A percentile compares a stretch with the other conserved stretches of the same genome.
phyloP scores from a whole-genome alignment of 257 asterid species.

The Ilex aquifolium region DNA sequence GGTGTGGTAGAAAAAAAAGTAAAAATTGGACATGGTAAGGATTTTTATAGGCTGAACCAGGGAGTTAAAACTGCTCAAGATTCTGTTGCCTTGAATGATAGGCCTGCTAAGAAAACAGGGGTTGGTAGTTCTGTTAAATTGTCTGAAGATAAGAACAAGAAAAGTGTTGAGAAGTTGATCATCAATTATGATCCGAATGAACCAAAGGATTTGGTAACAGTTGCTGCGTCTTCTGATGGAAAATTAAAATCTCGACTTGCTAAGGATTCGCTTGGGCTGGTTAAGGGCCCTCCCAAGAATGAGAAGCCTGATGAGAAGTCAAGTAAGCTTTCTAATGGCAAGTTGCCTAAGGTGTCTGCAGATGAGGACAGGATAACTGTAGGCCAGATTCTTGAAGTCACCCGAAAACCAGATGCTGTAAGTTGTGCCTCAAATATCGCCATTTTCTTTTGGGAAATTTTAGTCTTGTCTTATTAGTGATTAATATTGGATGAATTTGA shows the following conservation, averaged over 20 bases:
- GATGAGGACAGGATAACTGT: conserved; percentile 20
- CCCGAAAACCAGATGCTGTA: conserved; percentile 61
- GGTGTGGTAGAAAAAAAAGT: background rate
- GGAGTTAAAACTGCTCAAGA: conserved; percentile 24
- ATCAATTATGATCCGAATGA: conserved; percentile 14
- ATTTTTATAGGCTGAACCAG: conserved; percentile 20
- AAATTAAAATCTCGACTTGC: conserved; percentile 13
- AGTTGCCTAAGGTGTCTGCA: conserved; percentile 13
- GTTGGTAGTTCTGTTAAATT: conserved; percentile 19
- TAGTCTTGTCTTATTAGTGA: too few relatives aligned
- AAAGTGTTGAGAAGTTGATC: conserved; percentile 14
- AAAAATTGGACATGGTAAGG: background rate
- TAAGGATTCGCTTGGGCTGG: conserved; percentile 23
- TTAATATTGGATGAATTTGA: too few relatives aligned
- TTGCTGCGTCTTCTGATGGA: conserved; percentile 16
- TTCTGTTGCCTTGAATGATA: conserved; percentile 22
- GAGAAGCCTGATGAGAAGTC: conserved; percentile 18
- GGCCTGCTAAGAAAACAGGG: conserved; percentile 34
- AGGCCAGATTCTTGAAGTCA: conserved; percentile 46
- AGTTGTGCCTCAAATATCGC: conserved; percentile 40
- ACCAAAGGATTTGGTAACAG: conserved; percentile 11
- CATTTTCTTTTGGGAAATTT: conserved; percentile 14
- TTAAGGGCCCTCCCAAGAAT: conserved; percentile 21
- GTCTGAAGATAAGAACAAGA: conserved; percentile 17
- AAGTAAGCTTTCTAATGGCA: conserved; percentile 10